Evolutionary conservation across 768 basidiomycete genomes (phyloP).

Genomic region (Lactarius sanguifluus): DNA sequence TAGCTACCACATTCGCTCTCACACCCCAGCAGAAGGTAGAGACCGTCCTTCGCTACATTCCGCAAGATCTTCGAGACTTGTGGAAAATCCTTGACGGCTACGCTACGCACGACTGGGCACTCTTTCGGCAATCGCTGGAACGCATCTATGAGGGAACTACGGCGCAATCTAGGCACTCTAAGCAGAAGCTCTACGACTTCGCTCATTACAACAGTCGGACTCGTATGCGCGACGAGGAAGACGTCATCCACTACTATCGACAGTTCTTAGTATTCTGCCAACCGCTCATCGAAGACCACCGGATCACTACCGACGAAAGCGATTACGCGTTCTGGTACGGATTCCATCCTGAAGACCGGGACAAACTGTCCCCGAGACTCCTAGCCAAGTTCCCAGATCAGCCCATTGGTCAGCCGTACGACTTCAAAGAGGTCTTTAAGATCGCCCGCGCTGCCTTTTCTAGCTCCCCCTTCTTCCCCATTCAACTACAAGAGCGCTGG

Average conservation of each 20-base stretch:
- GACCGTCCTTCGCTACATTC: neutral
- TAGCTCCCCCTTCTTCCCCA: too few species aligned
- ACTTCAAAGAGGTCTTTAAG: too few species aligned
- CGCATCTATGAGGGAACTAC: neutral
- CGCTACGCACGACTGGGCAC: neutral
- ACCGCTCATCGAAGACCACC: rapidly evolving
- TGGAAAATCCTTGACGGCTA: neutral
- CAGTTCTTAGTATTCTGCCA: neutral
- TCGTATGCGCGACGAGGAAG: neutral
- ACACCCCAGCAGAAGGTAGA: neutral
- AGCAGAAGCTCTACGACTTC: neutral
- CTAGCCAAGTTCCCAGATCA: too few species aligned
- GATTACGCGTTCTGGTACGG: too few species aligned
- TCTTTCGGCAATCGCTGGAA: neutral
- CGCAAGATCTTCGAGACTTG: neutral
- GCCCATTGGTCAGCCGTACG: too few species aligned
- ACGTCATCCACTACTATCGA: neutral
- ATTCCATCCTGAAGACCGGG: too few species aligned
- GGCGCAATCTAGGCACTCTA: rapidly evolving
- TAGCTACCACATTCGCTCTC: neutral
- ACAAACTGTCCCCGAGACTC: too few species aligned
- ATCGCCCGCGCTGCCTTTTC: too few species aligned
- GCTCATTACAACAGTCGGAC: neutral
- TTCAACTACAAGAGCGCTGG: too few species aligned
- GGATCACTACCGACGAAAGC: neutral